Conservation (phyloP, 257 asterid genomes). For the Handroanthus guayacan region DNA sequence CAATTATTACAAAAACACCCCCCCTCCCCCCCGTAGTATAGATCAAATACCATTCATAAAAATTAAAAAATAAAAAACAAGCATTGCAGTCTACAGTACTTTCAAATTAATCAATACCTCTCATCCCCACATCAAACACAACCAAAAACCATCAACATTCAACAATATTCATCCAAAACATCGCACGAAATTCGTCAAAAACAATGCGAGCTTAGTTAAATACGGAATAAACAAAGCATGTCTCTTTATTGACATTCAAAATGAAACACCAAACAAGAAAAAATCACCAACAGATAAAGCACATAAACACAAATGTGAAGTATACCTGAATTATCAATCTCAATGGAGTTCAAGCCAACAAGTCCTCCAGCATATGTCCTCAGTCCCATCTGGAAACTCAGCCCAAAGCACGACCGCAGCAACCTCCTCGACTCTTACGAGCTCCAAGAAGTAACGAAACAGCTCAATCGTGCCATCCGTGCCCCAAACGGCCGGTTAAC, state of each 20-base stretch:
- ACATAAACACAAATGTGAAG: not conserved
- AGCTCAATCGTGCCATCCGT: constrained; percentile 61
- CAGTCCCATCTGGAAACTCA: constrained; percentile 42
- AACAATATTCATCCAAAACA: not conserved
- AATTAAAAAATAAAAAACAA: no score
- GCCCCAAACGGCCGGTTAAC: constrained; percentile 51
- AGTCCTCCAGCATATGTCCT: constrained; percentile 30
- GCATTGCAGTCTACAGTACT: no score
- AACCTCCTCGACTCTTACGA: constrained; percentile 68
- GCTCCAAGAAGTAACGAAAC: constrained; percentile 59
- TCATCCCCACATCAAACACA: not conserved
- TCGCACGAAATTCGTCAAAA: constrained; percentile 12
- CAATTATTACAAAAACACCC: no score
- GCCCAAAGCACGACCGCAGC: constrained; percentile 54
- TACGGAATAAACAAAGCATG: constrained; percentile 34
- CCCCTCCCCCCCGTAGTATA: no score
- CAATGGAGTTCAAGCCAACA: constrained; percentile 43
- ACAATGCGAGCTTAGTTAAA: constrained; percentile 29
- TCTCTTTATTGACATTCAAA: constrained; percentile 1
- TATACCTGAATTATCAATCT: not conserved
- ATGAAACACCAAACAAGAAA: constrained; percentile 6
- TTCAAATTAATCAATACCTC: no score
- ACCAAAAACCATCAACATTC: not conserved
- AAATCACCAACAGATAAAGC: not conserved
- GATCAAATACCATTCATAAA: no score